These are phyloP conservation scores for Populus hybrid DNA, from an alignment of 441 rosid species.

Conservation along the genomic window DNA sequence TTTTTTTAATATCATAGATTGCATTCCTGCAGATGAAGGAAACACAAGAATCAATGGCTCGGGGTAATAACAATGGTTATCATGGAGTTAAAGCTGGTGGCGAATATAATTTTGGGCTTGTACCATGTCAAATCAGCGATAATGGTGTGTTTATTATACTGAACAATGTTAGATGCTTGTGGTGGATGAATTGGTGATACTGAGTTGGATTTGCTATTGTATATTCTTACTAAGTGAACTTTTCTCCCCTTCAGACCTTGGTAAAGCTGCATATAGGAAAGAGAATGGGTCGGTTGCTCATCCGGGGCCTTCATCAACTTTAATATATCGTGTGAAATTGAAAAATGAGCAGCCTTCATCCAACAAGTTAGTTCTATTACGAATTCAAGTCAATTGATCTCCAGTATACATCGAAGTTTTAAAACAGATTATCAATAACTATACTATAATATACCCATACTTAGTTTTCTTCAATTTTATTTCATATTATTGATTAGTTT, in stretches of 20 bases:
- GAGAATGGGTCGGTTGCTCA: slow-evolving; percentile 26
- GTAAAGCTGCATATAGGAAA: slow-evolving; percentile 27
- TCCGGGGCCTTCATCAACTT: slow-evolving; percentile 20
- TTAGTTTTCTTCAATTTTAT: not conserved
- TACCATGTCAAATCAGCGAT: slow-evolving; percentile 16
- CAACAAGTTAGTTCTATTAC: slow-evolving; percentile 35
- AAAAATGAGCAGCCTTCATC: slow-evolving; percentile 26
- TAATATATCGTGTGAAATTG: slow-evolving; percentile 20
- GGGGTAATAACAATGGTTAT: slow-evolving; percentile 20
- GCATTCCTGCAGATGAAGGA: slow-evolving; percentile 37
- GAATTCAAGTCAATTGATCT: not conserved
- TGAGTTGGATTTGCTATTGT: slow-evolving; percentile 13
- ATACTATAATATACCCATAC: not conserved
- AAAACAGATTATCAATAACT: not conserved
- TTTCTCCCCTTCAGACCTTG: slow-evolving; percentile 29
- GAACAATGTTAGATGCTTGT: slow-evolving; percentile 13
- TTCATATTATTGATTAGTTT: too few relatives aligned
- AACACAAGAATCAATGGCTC: slow-evolving; percentile 32
- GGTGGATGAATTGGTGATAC: slow-evolving; percentile 16
- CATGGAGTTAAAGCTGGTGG: slow-evolving; percentile 23
- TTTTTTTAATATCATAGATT: not conserved
- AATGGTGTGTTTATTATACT: slow-evolving; percentile 30
- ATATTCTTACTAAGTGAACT: slow-evolving; percentile 22
- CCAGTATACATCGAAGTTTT: not conserved
- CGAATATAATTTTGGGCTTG: slow-evolving; percentile 26